A percentile compares a stretch with the other conserved stretches of the same genome.
Conservation (phyloP, 257 asterid genomes). For the Solanum rostratum region DNA sequence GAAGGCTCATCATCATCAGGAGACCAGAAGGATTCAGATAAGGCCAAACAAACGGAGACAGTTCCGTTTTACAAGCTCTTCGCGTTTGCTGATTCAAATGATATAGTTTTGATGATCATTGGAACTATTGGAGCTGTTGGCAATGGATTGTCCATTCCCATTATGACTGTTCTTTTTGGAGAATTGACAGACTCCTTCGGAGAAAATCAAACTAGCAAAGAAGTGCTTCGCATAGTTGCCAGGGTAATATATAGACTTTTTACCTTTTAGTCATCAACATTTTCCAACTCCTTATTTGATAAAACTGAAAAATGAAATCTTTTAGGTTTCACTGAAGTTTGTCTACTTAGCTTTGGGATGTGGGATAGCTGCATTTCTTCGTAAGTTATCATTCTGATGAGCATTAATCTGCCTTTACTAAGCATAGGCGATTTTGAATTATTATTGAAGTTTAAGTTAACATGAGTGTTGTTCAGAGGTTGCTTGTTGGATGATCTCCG, state of each 20-base stretch:
- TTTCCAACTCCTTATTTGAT: background rate
- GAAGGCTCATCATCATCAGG: conserved; percentile 12
- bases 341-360: conserved; percentile 63
- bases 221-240: conserved; percentile 35
- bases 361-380: conserved; percentile 60
- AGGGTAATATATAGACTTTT: conserved; percentile 26
- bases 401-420: background rate
- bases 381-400: conserved; percentile 25
- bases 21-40: background rate
- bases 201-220: background rate
- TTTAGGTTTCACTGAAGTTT: conserved; percentile 47
- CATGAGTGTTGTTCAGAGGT: conserved; percentile 36
- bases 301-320: background rate
- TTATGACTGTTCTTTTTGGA: conserved; percentile 72
- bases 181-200: conserved; percentile 65
- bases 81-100: conserved; percentile 47
- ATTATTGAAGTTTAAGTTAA: background rate
- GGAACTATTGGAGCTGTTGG: conserved; percentile 65
- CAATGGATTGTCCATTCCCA: conserved; percentile 55
- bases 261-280: background rate
- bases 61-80: conserved; percentile 73
- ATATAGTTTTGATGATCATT: conserved; percentile 42
- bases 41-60: conserved; percentile 8
- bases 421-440: background rate
- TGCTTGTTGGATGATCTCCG: conserved; percentile 86